Conservation (phyloP, 768 basidiomycete species). For the Termitomyces sp. region DNA sequence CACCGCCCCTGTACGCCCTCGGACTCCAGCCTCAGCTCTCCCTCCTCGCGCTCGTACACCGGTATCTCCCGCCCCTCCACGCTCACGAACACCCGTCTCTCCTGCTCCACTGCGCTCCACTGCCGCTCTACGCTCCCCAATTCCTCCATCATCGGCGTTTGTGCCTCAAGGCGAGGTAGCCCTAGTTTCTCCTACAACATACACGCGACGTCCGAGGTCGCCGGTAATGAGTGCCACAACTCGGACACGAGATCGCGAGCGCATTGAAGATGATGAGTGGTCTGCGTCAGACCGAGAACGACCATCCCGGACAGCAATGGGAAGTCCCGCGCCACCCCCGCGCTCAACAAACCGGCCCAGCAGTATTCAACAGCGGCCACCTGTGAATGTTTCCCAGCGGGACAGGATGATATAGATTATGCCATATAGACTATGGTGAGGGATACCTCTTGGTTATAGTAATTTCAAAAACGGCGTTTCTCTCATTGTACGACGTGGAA, state of each 20-base stretch:
- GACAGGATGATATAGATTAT: constrained; percentile 18
- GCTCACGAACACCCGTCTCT: constrained; percentile 48
- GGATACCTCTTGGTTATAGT: not conserved
- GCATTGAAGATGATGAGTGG: constrained; percentile 17
- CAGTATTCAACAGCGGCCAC: constrained; percentile 47
- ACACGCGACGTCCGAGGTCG: constrained; percentile 23
- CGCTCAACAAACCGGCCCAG: constrained; percentile 64
- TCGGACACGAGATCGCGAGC: constrained; percentile 11
- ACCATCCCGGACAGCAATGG: constrained; percentile 25
- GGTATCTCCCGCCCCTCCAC: constrained; percentile 42
- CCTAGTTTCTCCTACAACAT: constrained; percentile 25
- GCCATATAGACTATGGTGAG: not conserved
- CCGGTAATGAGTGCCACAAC: constrained; percentile 23
- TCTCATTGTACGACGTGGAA: not conserved
- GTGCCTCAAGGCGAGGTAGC: constrained; percentile 13
- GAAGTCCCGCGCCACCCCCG: constrained; percentile 54
- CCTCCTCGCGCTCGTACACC: constrained; percentile 12
- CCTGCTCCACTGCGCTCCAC: constrained; percentile 12
- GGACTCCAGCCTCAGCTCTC: too few species aligned
- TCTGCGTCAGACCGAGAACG: constrained; percentile 14
- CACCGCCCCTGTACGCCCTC: constrained; percentile 6
- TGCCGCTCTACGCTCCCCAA: constrained; percentile 10
- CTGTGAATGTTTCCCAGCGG: constrained; percentile 46
- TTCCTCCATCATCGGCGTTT: constrained; percentile 18
- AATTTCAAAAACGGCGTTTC: not conserved